Evolutionary conservation across 1,139 yeast species (phyloP), one percentile per base, ranked within the genome.

Genomic region (Suhomyces kunorum): DNA sequence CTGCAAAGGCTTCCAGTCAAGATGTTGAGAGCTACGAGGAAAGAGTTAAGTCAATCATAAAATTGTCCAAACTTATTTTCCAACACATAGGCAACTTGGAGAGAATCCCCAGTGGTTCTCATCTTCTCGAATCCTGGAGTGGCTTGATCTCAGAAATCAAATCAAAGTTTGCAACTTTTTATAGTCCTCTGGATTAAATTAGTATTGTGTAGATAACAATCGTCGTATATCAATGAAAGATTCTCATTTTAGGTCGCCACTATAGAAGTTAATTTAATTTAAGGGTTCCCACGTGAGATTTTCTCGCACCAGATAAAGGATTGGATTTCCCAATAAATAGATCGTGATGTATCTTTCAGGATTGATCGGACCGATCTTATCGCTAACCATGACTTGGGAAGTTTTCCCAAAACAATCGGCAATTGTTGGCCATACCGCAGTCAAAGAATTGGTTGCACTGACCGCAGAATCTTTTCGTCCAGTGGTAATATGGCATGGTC

Each of bases 401-500:
- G 20, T n/a, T 20, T 14, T 15, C 12, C 8, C 11, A 3, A n/a
- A 22, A 2, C 14, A 11, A 13, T 13, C 18, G 3, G 16, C 11
- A 15, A 15, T 3, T 4, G 4, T 24, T 24, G 22, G n/a, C 2
- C 3, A n/a, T 3, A 12, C 13, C 5, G 5, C 18, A n/a, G n/a
- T 2, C 13, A 8, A n/a, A n/a, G 8, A 11, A 8, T 12, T n/a
- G 12, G 27, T n/a, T 16, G 22, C 4, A 1, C 8, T 8, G 5
- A 19, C 7, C 7, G 17, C 28, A 5, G 6, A 15, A 8, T 6
- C 35, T 3, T 36, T n/a, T 19, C 28, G 59, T 33, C 89, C 90
- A 0, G 74, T 86, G 3, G 87, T 87, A 2, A 54, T 87, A 30
- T 87, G 95, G 95, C 95, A 87, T 53, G 95, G 95, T 0, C 71